These are phyloP conservation scores for Penicillium daleae DNA, from an alignment of 495 filamentous ascomycete genomes.

Conservation along the genomic window DNA sequence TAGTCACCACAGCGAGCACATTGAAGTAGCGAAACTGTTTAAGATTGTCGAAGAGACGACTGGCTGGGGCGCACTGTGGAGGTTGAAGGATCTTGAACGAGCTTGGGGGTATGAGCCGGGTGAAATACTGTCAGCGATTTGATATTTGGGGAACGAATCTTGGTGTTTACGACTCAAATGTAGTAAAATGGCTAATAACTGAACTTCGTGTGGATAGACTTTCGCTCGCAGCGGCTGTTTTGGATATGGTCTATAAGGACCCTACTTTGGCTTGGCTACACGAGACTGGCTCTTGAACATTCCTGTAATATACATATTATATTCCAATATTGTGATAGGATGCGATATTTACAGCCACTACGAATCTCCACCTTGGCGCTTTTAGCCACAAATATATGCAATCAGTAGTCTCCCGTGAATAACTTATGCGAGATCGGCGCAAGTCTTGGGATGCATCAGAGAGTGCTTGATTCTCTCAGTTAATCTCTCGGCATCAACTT, in stretches of 20 bases:
- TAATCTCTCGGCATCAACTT: conserved; percentile 37
- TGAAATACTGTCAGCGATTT: conserved; percentile 31
- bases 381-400: no score
- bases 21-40: conserved; percentile 37
- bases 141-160: no score
- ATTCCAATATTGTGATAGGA: background rate
- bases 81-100: conserved; percentile 42
- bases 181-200: background rate
- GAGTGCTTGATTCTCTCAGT: conserved; percentile 35
- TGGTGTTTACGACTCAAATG: no score
- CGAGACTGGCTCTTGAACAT: background rate
- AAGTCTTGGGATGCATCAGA: conserved; percentile 34
- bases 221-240: background rate
- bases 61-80: conserved; percentile 46
- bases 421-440: conserved; percentile 21
- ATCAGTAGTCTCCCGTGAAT: no score
- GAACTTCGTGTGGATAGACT: background rate
- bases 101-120: conserved; percentile 45
- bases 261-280: background rate
- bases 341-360: background rate
- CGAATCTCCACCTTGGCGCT: no score
- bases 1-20: conserved; percentile 46
- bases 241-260: no score
- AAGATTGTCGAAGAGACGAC: conserved; percentile 42
- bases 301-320: background rate